Conservation (phyloP, 176 grass and related monocot species). For the Carex myosuroides region DNA sequence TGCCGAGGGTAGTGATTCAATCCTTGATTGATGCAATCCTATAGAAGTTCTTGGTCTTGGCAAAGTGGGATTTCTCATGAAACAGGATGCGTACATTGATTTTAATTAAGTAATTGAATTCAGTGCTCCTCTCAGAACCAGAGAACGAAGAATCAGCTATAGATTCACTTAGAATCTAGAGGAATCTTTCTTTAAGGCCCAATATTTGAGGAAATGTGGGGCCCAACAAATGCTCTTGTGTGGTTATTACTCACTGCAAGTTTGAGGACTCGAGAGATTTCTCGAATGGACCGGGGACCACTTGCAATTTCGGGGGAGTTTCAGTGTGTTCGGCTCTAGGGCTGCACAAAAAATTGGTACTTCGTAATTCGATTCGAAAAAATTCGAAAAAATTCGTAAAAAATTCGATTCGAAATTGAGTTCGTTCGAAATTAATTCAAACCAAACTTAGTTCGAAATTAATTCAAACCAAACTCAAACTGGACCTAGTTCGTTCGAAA, state of each 20-base stretch:
- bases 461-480: no score
- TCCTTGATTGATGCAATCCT: background rate
- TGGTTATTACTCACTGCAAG: background rate
- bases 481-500: no score
- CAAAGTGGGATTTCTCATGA: background rate
- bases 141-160: background rate
- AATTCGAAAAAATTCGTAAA: no score
- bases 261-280: background rate
- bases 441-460: no score
- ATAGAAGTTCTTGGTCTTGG: background rate
- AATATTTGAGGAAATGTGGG: background rate
- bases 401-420: no score
- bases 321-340: no score
- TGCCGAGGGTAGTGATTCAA: background rate
- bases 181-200: constrained; percentile 2
- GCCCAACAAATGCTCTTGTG: background rate
- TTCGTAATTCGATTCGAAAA: no score
- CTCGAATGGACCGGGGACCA: background rate
- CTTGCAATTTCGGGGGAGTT: background rate
- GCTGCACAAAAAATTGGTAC: no score
- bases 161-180: constrained; percentile 3
- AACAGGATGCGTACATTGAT: constrained; percentile 9
- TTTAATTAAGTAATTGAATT: background rate
- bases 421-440: no score
- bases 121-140: background rate